Conservation (phyloP, 1,284 basidiomycete genomes). For the Stygiomarasmius scandens region DNA sequence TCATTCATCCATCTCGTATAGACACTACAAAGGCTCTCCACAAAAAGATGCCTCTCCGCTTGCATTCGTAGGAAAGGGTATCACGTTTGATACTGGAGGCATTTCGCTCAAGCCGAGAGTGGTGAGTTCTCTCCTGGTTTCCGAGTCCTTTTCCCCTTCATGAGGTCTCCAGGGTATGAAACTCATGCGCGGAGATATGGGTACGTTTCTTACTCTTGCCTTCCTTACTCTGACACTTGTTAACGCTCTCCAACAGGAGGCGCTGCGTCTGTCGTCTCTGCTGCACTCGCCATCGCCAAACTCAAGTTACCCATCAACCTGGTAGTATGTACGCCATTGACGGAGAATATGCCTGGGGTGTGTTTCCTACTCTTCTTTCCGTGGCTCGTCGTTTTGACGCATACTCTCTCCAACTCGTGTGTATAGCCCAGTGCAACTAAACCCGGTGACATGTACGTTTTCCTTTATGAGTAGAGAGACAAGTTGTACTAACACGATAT, state of each 20-base stretch:
- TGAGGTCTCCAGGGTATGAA: constrained; percentile 63
- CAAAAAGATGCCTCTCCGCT: constrained; percentile 61
- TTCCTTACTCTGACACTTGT: too few relatives aligned
- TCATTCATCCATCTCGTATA: too few relatives aligned
- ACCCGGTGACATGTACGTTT: constrained; percentile 75
- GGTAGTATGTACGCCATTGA: constrained; percentile 71
- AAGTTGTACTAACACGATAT: background rate
- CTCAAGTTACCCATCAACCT: constrained; percentile 83
- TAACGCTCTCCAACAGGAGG: constrained; percentile 59
- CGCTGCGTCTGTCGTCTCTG: constrained; percentile 77
- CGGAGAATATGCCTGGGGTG: constrained; percentile 84
- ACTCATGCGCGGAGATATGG: constrained; percentile 85
- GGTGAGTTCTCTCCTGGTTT: constrained; percentile 40
- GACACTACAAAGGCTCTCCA: constrained; percentile 80
- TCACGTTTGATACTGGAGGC: constrained; percentile 89
- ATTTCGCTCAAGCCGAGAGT: constrained; percentile 82
- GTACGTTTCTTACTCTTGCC: constrained; percentile 34
- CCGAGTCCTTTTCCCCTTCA: background rate
- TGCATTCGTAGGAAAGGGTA: constrained; percentile 86
- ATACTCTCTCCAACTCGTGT: background rate
- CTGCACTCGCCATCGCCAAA: constrained; percentile 80
- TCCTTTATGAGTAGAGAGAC: constrained; percentile 4
- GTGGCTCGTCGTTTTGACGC: background rate
- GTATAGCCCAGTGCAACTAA: constrained; percentile 77
- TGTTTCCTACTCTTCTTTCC: background rate